Base-by-base conservation (phyloP, 1,284 basidiomycete species). In the Ganoderma boninense region DNA sequence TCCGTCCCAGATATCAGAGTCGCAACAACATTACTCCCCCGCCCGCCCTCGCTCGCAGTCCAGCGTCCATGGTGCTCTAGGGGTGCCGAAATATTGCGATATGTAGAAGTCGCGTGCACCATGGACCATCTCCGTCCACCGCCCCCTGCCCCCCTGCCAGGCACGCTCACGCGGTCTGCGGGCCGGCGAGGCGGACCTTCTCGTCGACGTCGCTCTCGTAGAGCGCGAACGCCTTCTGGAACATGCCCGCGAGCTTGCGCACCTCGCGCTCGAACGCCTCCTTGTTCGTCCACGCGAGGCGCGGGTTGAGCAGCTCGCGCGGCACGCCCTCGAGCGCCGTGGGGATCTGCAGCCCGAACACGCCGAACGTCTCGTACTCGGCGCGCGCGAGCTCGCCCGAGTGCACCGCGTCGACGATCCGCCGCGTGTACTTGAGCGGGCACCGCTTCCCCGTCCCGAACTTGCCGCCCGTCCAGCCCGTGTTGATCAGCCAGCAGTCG, bases 401-500 rank as follows among this genome's bases (percentile, higher is more conserved):
- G 88, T 99, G 98, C 80, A 99, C 97, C 60, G 97, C 94, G 82
- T 98, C 96, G 82, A 99, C 93, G 83, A 99, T 99, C 73, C 93
- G 92, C 70, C 97, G 95, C 57, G 97, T 99, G 87, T 93, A 96
- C 82, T 95, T 95, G 85, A 98, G 92, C 40, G 97, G 93, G 89
- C 97, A 98, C 74, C 97, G 95, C 84, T 94, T 95, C 76, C 95
- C 95, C 29, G 84, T 84, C 69, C 97, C 97, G 82, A 92, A 99
- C 84, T 96, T 97, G 82, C 97, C 97, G 72, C 95, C 93, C 69
- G 95, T 94, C 97, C 97, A 99, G 79, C 97, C 97, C 26, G 97
- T 99, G 92, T 99, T 99, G 90, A 99, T 95, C 80, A 99, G 89
- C 96, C 96, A 99, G 87, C 97, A 98, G 84, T 97, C 85, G 79